Evolutionary conservation across 495 filamentous ascomycete species (phyloP), one percentile per base, ranked within the genome.

Genomic region (Penicillium mononematosum): DNA sequence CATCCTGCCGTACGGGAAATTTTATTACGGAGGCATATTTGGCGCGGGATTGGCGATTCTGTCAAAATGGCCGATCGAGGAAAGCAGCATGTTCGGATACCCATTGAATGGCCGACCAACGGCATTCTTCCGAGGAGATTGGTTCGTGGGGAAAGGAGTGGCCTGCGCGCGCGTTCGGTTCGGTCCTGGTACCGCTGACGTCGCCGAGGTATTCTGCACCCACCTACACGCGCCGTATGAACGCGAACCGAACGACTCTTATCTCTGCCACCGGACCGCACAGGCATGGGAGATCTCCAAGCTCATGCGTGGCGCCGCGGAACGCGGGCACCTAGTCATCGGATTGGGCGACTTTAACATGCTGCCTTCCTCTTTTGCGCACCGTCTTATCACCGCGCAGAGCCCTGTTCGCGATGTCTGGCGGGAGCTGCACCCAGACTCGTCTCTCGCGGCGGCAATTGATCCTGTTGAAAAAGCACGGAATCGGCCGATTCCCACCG

Each of bases 271-370:
- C 63, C 88, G 92, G 24, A 89, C 87, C 5, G 90, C 94, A 0
- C 94, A 98, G 71, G 88, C 94, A n/a, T 98, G 94, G 94, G 90
- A 98, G 73, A 91, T 98, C 46, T 81, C 92, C 32, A 96, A 96
- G 73, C 75, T 97, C 8, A 88, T 96, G 71, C 86, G 91, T 5
- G 89, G 84, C 20, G 94, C 95, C 12, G 82, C 85, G 2, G 91
- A 94, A 64, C 79, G 90, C 5, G 92, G 92, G 1, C 89, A 94
- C 69, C 75, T 96, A 7, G 91, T 90, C 6, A 77, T 98, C 17
- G 93, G 84, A 1, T 68, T 95, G 7, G 94, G 94, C 22, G 94
- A 97, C 71, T 96, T 98, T 74, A 97, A 98, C 70, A 96, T 96
- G 88, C 69, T 90, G 16, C 93, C 94, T 14, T 74, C 88, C 4